Percentiles rank a stretch among this genome's conserved stretches.
These are phyloP conservation scores for Plasmodium adleri DNA, from an alignment of 169 alveolate genomes.

Conservation along the genomic window DNA sequence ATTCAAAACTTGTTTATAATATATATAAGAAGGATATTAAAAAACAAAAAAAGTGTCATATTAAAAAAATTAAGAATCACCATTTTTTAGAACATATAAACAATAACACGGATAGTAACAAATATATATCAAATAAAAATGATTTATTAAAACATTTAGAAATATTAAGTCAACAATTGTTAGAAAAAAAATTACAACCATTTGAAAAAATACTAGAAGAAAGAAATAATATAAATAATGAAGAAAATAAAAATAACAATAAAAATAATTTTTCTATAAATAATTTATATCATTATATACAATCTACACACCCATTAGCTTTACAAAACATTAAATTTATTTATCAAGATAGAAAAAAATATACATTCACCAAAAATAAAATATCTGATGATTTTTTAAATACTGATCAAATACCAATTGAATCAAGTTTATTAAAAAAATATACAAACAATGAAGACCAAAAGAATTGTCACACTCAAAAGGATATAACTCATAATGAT, in stretches of 20 bases:
- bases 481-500: neutral
- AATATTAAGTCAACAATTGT: too few relatives aligned
- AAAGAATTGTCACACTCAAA: neutral
- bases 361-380: constrained; percentile 51
- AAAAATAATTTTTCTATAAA: constrained; percentile 30
- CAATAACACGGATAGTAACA: too few relatives aligned
- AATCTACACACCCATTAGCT: neutral
- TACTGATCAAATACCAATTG: neutral
- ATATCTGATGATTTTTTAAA: constrained; percentile 31
- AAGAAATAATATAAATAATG: constrained; percentile 6
- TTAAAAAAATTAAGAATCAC: too few relatives aligned
- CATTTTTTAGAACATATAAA: too few relatives aligned
- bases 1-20: too few relatives aligned
- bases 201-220: neutral
- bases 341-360: constrained; percentile 34
- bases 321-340: constrained; percentile 47
- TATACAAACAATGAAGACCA: neutral
- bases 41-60: too few relatives aligned
- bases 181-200: constrained; percentile 8
- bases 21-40: too few relatives aligned
- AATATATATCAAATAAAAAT: too few relatives aligned
- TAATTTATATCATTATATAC: constrained; percentile 12
- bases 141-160: too few relatives aligned
- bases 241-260: constrained; percentile 28
- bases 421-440: neutral